These are phyloP conservation scores for Floccularia luteovirens DNA, from an alignment of 768 basidiomycete species.

Conservation along the genomic window DNA sequence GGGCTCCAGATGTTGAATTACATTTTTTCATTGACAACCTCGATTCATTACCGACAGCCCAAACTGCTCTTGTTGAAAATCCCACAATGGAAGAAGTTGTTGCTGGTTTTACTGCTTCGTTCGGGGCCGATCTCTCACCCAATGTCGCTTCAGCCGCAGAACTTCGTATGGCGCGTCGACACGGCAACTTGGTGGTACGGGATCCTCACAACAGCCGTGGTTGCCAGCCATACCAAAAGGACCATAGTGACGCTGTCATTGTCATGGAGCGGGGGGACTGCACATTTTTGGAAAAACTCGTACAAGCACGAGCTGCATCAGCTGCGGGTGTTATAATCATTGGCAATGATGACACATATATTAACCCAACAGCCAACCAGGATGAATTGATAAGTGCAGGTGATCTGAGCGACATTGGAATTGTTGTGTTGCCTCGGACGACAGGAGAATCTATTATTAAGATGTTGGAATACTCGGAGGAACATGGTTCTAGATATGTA, in stretches of 20 bases:
- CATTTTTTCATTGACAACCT: slow-evolving; percentile 48
- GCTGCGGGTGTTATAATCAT: slow-evolving; percentile 77
- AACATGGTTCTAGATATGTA: slow-evolving; percentile 38
- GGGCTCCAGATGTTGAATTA: slow-evolving; percentile 42
- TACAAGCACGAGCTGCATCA: slow-evolving; percentile 57
- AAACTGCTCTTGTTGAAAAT: slow-evolving; percentile 25
- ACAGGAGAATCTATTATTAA: slow-evolving; percentile 45
- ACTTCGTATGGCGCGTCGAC: slow-evolving; percentile 35
- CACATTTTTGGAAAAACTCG: slow-evolving; percentile 82
- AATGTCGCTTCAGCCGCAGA: slow-evolving; percentile 11
- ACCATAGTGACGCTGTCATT: slow-evolving; percentile 44
- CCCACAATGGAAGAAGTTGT: slow-evolving; percentile 39
- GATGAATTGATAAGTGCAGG: slow-evolving; percentile 53
- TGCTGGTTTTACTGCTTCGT: slow-evolving; percentile 57
- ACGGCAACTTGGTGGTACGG: slow-evolving; percentile 48
- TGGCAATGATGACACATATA: slow-evolving; percentile 46
- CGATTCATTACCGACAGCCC: slow-evolving; percentile 38
- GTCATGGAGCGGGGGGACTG: slow-evolving; percentile 75
- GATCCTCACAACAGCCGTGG: slow-evolving; percentile 49
- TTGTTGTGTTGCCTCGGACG: slow-evolving; percentile 50
- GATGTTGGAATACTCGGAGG: slow-evolving; percentile 47
- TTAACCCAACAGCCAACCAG: slow-evolving; percentile 60
- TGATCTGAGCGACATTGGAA: slow-evolving; percentile 46
- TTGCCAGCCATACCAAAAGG: slow-evolving; percentile 45
- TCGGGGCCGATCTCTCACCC: slow-evolving; percentile 55